phyloP scores from a whole-genome alignment of 164 flowering plant genomes.

The Amborella trichopoda region DNA sequence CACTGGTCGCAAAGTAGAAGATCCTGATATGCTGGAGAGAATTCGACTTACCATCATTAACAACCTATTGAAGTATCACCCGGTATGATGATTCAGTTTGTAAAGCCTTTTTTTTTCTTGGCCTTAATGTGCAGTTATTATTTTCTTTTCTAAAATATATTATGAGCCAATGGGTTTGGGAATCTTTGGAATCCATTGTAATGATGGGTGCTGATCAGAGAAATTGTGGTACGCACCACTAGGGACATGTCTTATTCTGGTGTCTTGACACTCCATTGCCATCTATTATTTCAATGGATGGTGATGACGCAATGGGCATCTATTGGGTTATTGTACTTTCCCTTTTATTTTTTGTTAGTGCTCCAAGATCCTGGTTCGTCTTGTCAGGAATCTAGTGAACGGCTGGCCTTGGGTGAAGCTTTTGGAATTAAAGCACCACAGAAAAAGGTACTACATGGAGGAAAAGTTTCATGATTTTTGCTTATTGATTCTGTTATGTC shows the following conservation, averaged over 20 bases:
- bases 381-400: constrained; percentile 73
- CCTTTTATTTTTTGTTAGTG: background rate
- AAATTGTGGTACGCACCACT: no score
- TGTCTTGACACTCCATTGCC: no score
- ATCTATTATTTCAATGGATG: no score
- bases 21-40: constrained; percentile 31
- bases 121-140: background rate
- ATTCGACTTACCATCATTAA: constrained; percentile 31
- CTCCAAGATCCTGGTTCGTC: background rate
- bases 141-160: constrained; percentile 2
- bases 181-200: no score
- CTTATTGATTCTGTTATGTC: no score
- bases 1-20: constrained; percentile 85
- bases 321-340: no score
- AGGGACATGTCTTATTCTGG: no score
- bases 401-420: constrained; percentile 83
- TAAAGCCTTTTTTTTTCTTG: no score
- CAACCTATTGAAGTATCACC: constrained; percentile 46
- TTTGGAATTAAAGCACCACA: constrained; percentile 85
- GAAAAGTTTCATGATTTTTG: no score
- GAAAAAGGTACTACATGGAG: constrained; percentile 62
- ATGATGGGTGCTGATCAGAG: no score
- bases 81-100: constrained; percentile 31
- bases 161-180: no score
- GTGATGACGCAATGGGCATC: no score